Base-by-base conservation (phyloP, 2,329 filamentous ascomycete species). In the Coniosporium tulheliwenetii region DNA sequence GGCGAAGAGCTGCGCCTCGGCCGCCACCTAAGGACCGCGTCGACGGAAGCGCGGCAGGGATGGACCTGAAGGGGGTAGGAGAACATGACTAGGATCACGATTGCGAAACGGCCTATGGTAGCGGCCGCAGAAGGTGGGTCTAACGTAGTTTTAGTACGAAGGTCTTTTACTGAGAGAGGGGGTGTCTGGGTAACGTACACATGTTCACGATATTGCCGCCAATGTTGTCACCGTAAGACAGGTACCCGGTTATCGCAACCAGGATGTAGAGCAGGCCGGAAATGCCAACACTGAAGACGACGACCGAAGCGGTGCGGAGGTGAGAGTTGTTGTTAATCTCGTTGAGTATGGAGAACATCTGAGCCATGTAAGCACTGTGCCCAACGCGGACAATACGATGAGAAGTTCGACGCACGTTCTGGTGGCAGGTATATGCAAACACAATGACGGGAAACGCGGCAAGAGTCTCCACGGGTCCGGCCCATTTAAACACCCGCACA, bases 341-440 rank as follows among this genome's bases (percentile, higher is more conserved):
- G 53, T 98, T 98, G 36, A 98, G 66, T 48, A 98, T 93, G 9
- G 89, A 94, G 59, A 98, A 98, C 91, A 98, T 98, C 84, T 91
- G 2, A 16, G 5, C 5, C 5, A 3, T 42, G 5, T 38, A 5
- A 15, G n/a, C 16, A 9, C 35, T 37, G 29, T 12, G 34, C n/a
- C 5, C 5, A 8, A 3, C 8, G 2, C 7, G 10, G 4, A 33
- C 30, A 12, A 13, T 33, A 8, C 3, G 8, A 3, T 10, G 32
- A 10, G 5, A 8, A 5, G 32, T 8, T 13, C 32, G 32, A 55
- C 75, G 48, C 64, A 91, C 85, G 58, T 98, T 98, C 55, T 98
- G 91, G 61, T 98, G 91, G 58, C 91, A 98, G 1, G 91, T 98
- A 59, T 96, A 98, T n/a, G 89, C 91, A 67, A 98, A 98, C 2